Evolutionary conservation across 148 eudicot genomes (phyloP).

Genomic region (Persicaria maculosa): DNA sequence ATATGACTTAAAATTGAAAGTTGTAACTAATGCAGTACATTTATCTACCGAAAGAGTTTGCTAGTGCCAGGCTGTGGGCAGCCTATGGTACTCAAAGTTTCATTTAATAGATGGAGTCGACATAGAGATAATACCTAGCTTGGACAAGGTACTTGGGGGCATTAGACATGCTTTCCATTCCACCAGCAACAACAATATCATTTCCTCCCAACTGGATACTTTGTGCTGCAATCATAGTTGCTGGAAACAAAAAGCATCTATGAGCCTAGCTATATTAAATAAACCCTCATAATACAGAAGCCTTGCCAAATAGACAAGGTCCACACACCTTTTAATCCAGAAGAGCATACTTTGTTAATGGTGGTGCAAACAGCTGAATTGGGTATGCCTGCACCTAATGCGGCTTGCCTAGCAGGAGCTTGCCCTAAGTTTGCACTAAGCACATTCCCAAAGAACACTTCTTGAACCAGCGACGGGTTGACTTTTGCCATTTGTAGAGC

Average conservation of each 20-base stretch:
- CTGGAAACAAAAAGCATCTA: constrained; percentile 28
- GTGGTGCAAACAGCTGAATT: constrained; percentile 82
- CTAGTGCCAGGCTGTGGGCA: neutral
- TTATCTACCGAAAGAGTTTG: neutral
- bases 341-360: constrained; percentile 90
- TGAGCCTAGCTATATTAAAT: neutral
- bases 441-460: constrained; percentile 94
- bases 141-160: constrained; percentile 78
- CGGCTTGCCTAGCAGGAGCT: constrained; percentile 99
- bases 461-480: constrained; percentile 74
- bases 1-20: too few species aligned
- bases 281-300: neutral
- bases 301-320: neutral
- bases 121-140: constrained; percentile 50
- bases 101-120: neutral
- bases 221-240: constrained; percentile 91
- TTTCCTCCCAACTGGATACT: constrained; percentile 68
- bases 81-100: neutral
- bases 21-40: too few species aligned
- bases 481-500: constrained; percentile 73
- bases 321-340: constrained; percentile 83
- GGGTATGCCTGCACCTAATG: constrained; percentile 90
- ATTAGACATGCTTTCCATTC: constrained; percentile 99
- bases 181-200: constrained; percentile 87
- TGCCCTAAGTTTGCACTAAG: constrained; percentile 97